Evolutionary conservation across 805 yeast species (phyloP).

Genomic region (Candida patagonica): DNA sequence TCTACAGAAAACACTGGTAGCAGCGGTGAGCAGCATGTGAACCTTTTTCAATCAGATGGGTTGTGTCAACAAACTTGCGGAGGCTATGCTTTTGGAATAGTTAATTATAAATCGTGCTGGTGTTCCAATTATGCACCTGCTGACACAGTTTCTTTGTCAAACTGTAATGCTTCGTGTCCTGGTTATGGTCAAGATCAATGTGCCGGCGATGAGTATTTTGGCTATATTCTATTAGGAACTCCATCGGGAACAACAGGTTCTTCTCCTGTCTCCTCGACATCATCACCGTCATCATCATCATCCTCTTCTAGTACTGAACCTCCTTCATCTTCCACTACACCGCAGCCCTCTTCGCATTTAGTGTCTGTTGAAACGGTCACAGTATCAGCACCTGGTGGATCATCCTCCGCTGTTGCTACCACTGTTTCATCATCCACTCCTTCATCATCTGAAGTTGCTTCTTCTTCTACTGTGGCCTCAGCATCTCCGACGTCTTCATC

Average conservation of each 20-base stretch:
- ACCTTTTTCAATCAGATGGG: conserved; percentile 39
- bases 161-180: conserved; percentile 34
- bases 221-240: conserved; percentile 38
- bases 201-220: conserved; percentile 39
- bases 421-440: conserved; percentile 16
- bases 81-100: conserved; percentile 44
- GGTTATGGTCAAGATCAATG: conserved; percentile 38
- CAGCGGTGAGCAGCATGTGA: conserved; percentile 14
- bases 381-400: not conserved
- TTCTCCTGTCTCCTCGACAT: conserved; percentile 3
- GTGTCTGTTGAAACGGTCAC: not conserved
- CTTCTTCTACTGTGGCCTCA: conserved; percentile 10
- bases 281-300: conserved; percentile 5
- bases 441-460: conserved; percentile 10
- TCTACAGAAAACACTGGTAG: conserved; percentile 35
- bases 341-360: not conserved
- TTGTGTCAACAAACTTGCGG: conserved; percentile 40
- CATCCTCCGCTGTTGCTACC: conserved; percentile 18
- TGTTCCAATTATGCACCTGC: conserved; percentile 48
- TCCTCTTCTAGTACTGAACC: conserved; percentile 7
- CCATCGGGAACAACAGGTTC: conserved; percentile 26
- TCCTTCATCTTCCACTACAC: not conserved
- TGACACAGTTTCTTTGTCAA: conserved; percentile 26
- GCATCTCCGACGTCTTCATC: conserved; percentile 13
- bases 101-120: conserved; percentile 49